Percentiles rank a stretch among this genome's conserved stretches.
phyloP scores from a whole-genome alignment of 495 filamentous ascomycete species.

The Aspergillus carlsbadensis region DNA sequence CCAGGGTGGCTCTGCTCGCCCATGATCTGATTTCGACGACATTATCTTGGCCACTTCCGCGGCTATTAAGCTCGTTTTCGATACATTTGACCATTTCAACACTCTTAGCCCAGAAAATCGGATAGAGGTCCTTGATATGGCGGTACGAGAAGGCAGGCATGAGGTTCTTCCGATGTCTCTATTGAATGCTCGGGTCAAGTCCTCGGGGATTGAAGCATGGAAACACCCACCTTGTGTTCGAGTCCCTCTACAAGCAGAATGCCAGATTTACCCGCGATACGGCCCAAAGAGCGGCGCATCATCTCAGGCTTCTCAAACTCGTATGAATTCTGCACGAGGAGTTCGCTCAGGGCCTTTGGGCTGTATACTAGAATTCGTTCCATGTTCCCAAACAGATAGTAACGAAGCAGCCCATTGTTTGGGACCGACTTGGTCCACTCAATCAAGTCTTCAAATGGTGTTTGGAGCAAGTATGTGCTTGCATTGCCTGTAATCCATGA shows the following conservation, averaged over 20 bases:
- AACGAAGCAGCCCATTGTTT: constrained; percentile 80
- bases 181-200: neutral
- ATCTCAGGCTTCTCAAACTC: constrained; percentile 72
- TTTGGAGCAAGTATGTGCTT: constrained; percentile 24
- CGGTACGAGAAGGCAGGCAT: constrained; percentile 83
- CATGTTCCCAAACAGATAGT: constrained; percentile 61
- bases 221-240: constrained; percentile 62
- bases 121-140: constrained; percentile 84
- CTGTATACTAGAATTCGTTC: constrained; percentile 68
- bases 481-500: constrained; percentile 38
- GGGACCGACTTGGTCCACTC: constrained; percentile 57
- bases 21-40: constrained; percentile 61
- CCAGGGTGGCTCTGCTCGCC: constrained; percentile 72
- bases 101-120: constrained; percentile 78
- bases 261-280: constrained; percentile 66
- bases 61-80: constrained; percentile 29
- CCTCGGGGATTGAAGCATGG: too few species aligned
- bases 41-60: constrained; percentile 26
- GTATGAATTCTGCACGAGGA: constrained; percentile 68
- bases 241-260: constrained; percentile 83
- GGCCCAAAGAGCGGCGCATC: constrained; percentile 55
- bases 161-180: constrained; percentile 69
- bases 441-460: constrained; percentile 48
- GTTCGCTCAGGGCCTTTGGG: constrained; percentile 65
- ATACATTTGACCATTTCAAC: constrained; percentile 46